Evolutionary conservation across 108 stramenopile genomes (phyloP).

Genomic region (Nannochloropsis salina): DNA sequence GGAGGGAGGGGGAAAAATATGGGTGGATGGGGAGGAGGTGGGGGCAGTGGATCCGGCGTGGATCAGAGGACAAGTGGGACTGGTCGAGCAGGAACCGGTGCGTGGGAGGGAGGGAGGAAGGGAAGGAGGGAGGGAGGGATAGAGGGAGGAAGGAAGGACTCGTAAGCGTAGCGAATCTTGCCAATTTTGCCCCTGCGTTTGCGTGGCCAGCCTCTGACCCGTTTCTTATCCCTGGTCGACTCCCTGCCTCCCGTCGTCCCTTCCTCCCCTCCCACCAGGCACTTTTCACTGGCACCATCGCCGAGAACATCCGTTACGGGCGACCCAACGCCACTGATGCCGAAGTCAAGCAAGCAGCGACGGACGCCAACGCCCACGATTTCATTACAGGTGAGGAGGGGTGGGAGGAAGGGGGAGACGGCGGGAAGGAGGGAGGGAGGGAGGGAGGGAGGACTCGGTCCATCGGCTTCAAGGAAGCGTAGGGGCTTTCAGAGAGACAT

Average conservation of each 20-base stretch:
- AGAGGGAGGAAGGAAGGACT: background rate
- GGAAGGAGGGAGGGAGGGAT: background rate
- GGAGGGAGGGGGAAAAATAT: constrained; percentile 58
- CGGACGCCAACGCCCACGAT: constrained; percentile 69
- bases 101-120: background rate
- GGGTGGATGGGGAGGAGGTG: constrained; percentile 53
- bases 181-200: too few species aligned
- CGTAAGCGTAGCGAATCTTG: too few species aligned
- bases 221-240: too few species aligned
- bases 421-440: background rate
- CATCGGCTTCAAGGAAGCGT: too few species aligned
- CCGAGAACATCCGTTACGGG: constrained; percentile 83
- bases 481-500: too few species aligned
- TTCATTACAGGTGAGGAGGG: constrained; percentile 27
- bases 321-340: constrained; percentile 60
- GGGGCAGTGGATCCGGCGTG: constrained; percentile 36
- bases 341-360: constrained; percentile 73
- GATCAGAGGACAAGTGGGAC: constrained; percentile 59
- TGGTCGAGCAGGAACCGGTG: constrained; percentile 77
- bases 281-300: constrained; percentile 74
- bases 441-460: background rate
- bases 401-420: too few species aligned
- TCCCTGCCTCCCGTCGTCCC: constrained; percentile 65
- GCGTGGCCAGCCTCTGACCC: too few species aligned
- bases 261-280: constrained; percentile 66